Percentiles rank a stretch among this genome's conserved stretches.
Conservation (phyloP, 352 stramenopile genomes). For the Globisporangium mamillatum region DNA sequence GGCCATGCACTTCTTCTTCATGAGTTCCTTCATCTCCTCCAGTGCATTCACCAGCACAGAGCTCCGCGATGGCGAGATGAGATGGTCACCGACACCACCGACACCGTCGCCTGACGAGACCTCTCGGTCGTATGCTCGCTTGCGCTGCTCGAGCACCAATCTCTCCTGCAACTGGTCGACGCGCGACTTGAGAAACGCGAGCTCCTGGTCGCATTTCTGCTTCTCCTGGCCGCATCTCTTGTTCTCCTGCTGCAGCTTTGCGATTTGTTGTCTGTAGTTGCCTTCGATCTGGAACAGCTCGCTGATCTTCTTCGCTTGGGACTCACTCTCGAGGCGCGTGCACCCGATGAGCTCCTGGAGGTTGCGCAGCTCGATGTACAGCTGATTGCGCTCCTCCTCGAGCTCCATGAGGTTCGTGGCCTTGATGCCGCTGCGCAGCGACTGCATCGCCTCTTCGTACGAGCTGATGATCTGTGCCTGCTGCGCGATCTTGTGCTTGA, state of each 20-base stretch:
- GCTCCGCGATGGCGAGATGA: constrained; percentile 22
- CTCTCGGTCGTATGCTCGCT: constrained; percentile 50
- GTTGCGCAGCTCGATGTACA: constrained; percentile 40
- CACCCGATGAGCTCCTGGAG: constrained; percentile 28
- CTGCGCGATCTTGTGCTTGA: constrained; percentile 51
- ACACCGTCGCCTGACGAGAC: constrained; percentile 10
- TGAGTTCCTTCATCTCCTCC: constrained; percentile 34
- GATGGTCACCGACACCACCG: neutral
- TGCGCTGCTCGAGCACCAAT: constrained; percentile 42
- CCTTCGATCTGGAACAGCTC: constrained; percentile 30
- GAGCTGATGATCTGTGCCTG: constrained; percentile 46
- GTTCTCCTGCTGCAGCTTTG: constrained; percentile 38
- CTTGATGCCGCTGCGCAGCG: constrained; percentile 43
- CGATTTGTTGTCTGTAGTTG: constrained; percentile 30
- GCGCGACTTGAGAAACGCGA: constrained; percentile 29
- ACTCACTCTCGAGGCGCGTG: constrained; percentile 29
- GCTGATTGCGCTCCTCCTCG: constrained; percentile 50
- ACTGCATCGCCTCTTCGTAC: constrained; percentile 64
- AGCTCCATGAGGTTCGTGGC: constrained; percentile 57
- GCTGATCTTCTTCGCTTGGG: constrained; percentile 26
- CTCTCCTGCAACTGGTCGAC: constrained; percentile 45
- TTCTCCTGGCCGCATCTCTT: constrained; percentile 38
- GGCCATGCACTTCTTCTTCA: constrained; percentile 28
- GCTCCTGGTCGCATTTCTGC: constrained; percentile 47
- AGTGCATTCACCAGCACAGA: constrained; percentile 29